These are phyloP conservation scores for Tilletia setariae DNA, from an alignment of 1,284 basidiomycete genomes.

Conservation along the genomic window DNA sequence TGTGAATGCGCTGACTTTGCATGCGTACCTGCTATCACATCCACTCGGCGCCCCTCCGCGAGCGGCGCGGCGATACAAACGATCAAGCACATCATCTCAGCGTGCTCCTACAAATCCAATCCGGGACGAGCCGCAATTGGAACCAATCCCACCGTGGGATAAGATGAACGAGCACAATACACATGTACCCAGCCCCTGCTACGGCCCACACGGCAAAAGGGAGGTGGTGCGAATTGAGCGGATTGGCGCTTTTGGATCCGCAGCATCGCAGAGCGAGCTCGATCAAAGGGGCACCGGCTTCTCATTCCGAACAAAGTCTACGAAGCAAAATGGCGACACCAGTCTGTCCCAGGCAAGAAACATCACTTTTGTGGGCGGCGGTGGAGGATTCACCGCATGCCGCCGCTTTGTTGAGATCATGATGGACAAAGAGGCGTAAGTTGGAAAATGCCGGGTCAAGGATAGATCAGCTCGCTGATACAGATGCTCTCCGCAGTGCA, in stretches of 20 bases:
- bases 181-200: conserved; percentile 72
- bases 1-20: conserved; percentile 84
- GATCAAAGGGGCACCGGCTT: neutral
- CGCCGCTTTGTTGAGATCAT: conserved; percentile 80
- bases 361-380: conserved; percentile 44
- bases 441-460: conserved; percentile 36
- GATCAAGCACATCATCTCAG: conserved; percentile 11
- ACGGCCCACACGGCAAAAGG: conserved; percentile 61
- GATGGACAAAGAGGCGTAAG: conserved; percentile 91
- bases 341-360: conserved; percentile 16
- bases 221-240: conserved; percentile 68
- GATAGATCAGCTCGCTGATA: too few relatives aligned
- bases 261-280: conserved; percentile 56
- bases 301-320: neutral
- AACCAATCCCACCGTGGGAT: conserved; percentile 26
- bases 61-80: neutral
- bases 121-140: conserved; percentile 10
- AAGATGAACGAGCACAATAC: conserved; percentile 51
- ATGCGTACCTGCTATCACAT: conserved; percentile 65
- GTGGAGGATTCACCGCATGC: conserved; percentile 82
- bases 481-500: conserved; percentile 59
- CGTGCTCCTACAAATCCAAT: neutral
- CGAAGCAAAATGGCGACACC: neutral
- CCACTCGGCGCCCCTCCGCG: conserved; percentile 33
- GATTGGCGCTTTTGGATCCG: conserved; percentile 61